Percentiles rank a stretch among this genome's conserved stretches.
Evolutionary conservation across 441 rosid species (phyloP).

Genomic region (Adansonia rubrostipa): DNA sequence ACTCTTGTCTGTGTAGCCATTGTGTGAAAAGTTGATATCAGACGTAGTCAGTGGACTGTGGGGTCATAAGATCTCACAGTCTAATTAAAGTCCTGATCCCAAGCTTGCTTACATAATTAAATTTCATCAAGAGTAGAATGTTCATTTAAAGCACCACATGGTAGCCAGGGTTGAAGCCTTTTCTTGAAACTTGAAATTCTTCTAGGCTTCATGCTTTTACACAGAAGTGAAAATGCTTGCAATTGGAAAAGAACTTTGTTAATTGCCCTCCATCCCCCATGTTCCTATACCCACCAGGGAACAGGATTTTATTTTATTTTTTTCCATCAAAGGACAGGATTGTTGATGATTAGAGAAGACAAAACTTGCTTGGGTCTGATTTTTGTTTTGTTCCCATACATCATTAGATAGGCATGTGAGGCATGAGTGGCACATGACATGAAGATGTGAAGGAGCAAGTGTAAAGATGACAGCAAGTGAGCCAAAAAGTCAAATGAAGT

Average conservation of each 20-base stretch:
- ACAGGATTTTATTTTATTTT: too few relatives aligned
- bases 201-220: neutral
- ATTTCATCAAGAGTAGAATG: neutral
- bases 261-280: neutral
- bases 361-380: neutral
- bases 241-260: neutral
- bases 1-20: constrained; percentile 38
- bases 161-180: neutral
- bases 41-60: constrained; percentile 34
- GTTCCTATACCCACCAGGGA: neutral
- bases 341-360: constrained; percentile 8
- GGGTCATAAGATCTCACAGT: constrained; percentile 19
- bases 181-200: constrained; percentile 8
- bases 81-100: constrained; percentile 13
- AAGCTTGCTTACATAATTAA: neutral
- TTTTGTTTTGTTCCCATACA: neutral
- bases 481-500: constrained; percentile 18
- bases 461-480: constrained; percentile 15
- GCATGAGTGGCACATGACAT: neutral
- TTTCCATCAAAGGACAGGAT: neutral
- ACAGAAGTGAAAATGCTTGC: neutral
- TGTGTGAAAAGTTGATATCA: constrained; percentile 26
- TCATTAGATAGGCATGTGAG: constrained; percentile 17
- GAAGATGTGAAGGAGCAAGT: constrained; percentile 7
- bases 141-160: neutral